These are phyloP conservation scores for Candida loeiensis DNA, from an alignment of 805 yeast genomes.

Conservation along the genomic window DNA sequence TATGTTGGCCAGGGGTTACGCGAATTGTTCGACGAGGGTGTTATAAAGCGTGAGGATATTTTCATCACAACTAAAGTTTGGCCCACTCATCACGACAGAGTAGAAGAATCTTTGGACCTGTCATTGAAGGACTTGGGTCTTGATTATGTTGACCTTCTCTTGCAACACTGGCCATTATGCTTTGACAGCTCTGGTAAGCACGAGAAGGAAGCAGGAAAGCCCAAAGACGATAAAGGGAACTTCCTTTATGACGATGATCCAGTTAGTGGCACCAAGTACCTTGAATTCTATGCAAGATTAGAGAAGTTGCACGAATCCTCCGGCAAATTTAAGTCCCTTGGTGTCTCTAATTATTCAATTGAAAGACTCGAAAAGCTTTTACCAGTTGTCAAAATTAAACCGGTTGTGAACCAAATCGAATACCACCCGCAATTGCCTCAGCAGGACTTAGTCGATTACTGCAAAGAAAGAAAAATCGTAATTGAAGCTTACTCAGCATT, in stretches of 20 bases:
- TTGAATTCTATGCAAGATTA: slow-evolving; percentile 27
- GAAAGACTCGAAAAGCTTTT: slow-evolving; percentile 31
- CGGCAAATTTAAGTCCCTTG: slow-evolving; percentile 47
- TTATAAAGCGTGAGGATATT: slow-evolving; percentile 45
- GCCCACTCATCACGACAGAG: slow-evolving; percentile 42
- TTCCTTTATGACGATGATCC: slow-evolving; percentile 34
- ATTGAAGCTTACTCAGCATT: slow-evolving; percentile 60
- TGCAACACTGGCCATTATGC: slow-evolving; percentile 52
- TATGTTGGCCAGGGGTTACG: slow-evolving; percentile 44
- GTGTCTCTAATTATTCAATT: slow-evolving; percentile 53
- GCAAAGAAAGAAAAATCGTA: slow-evolving; percentile 33
- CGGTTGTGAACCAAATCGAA: slow-evolving; percentile 52
- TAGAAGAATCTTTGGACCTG: slow-evolving; percentile 37
- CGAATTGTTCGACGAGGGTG: slow-evolving; percentile 46
- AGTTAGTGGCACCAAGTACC: slow-evolving; percentile 27
- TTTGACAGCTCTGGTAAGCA: slow-evolving; percentile 35
- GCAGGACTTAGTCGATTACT: slow-evolving; percentile 37
- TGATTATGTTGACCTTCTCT: slow-evolving; percentile 44
- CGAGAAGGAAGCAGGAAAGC: slow-evolving; percentile 25
- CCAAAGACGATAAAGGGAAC: slow-evolving; percentile 35
- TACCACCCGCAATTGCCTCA: slow-evolving; percentile 35
- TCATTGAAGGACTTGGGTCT: slow-evolving; percentile 41
- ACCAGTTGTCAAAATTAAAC: slow-evolving; percentile 38
- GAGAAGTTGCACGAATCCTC: slow-evolving; percentile 28
- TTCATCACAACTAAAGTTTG: slow-evolving; percentile 39